Percentiles rank a stretch among this genome's conserved stretches.
Conservation (phyloP, 345 rosid genomes). For the Alliaria petiolata region DNA sequence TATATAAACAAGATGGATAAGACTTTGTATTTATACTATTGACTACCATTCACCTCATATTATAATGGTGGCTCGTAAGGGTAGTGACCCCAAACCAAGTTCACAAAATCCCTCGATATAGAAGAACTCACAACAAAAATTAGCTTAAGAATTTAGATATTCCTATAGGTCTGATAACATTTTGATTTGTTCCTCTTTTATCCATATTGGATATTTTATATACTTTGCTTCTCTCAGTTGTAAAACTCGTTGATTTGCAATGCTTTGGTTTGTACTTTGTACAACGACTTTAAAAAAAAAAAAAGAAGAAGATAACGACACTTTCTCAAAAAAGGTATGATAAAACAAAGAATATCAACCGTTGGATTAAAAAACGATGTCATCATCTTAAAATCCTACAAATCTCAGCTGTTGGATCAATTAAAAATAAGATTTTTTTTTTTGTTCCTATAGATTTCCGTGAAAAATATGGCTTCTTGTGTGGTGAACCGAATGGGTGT, state of each 20-base stretch:
- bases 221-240: background rate
- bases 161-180: no score
- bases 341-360: background rate
- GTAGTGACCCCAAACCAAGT: no score
- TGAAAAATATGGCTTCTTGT: background rate
- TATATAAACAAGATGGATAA: no score
- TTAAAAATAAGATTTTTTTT: background rate
- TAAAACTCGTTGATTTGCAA: no score
- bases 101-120: no score
- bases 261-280: background rate
- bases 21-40: no score
- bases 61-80: no score
- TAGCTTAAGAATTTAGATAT: no score
- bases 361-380: background rate
- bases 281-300: background rate
- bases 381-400: background rate
- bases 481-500: conserved; percentile 1
- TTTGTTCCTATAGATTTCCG: background rate
- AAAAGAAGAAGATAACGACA: background rate
- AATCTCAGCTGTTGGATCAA: background rate
- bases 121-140: no score
- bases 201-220: background rate
- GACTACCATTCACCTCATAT: background rate
- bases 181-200: background rate
- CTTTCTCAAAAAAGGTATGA: background rate